Base-by-base conservation (phyloP, 495 filamentous ascomycete genomes). In the Penicillium argentinense region DNA sequence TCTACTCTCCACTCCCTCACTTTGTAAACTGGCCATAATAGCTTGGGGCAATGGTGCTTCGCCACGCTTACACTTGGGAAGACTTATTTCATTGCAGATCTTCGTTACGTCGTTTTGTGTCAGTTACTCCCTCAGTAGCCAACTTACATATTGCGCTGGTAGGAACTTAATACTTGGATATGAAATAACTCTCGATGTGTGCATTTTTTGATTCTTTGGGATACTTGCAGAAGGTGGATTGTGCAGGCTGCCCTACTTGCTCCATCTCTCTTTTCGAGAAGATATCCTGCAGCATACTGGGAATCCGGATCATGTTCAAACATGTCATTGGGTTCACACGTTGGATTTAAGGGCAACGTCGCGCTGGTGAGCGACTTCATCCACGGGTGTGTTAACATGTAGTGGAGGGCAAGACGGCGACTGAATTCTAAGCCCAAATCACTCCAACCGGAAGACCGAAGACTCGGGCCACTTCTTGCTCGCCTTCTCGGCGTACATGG, bases 381-480 rank as follows among this genome's bases (percentile, higher is more conserved):
- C 17, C 9, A 21, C 7, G 21, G 16, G 21, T 4, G 29, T 18
- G 33, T 8, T 18, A 6, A 9, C n/a, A 5, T 2, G 12, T 3
- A 7, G 18, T 11, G 5, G 17, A 21, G 33, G 25, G 14, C 19
- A 39, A 23, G n/a, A 25, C 13, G 5, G 7, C 26, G 5, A 14
- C 38, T 42, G 5, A 11, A 16, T 26, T n/a, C n/a, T 21, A 26
- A 26, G 22, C 3, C 14, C 6, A 4, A 5, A 25, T 61, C 47
- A 73, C 26, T 62, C 51, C 40, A 64, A 39, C 39, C 60, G 51
- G 52, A 91, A 89, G 5, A 76, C 63, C 1, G 75, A 79, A 13
- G 86, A 83, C 59, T 89, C 78, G 1, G 84, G 83, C 83, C 88
- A 95, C 72, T 80, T 83, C 53, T 73, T 64, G 41, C 70, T 71